Conservation (phyloP, 78 protist species). For the Dictyostelium citrinum region DNA sequence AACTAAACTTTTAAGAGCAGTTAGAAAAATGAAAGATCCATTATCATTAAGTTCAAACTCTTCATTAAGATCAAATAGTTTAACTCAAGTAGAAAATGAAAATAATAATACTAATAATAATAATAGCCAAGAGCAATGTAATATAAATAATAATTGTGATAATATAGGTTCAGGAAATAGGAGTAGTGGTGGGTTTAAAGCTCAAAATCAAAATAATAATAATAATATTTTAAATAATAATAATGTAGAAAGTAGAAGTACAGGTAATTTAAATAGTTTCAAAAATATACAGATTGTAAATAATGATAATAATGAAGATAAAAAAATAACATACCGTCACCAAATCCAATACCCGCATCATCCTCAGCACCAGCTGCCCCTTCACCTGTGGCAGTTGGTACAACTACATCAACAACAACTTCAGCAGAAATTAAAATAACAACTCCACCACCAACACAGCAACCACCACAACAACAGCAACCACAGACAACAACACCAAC, state of each 20-base stretch:
- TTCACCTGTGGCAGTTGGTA: not conserved
- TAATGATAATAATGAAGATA: not conserved
- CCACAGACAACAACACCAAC: not conserved
- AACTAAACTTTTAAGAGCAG: conserved; percentile 45
- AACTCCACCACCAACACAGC: not conserved
- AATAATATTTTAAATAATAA: not conserved
- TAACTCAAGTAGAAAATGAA: not conserved
- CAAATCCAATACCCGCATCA: not conserved
- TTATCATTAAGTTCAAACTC: not conserved
- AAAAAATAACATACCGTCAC: not conserved
- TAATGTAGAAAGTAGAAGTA: not conserved
- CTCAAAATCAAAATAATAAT: not conserved
- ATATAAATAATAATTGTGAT: not conserved
- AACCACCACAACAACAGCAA: not conserved
- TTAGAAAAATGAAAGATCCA: conserved; percentile 13
- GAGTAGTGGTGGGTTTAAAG: not conserved
- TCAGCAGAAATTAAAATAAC: not conserved
- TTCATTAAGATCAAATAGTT: not conserved
- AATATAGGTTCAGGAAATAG: not conserved
- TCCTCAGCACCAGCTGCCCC: not conserved
- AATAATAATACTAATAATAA: not conserved
- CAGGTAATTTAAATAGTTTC: conserved; percentile 7
- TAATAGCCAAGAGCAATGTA: not conserved
- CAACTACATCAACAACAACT: not conserved
- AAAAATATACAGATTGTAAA: conserved; percentile 1